Conservation (phyloP, 768 basidiomycete genomes). For the Collybia sordida region DNA sequence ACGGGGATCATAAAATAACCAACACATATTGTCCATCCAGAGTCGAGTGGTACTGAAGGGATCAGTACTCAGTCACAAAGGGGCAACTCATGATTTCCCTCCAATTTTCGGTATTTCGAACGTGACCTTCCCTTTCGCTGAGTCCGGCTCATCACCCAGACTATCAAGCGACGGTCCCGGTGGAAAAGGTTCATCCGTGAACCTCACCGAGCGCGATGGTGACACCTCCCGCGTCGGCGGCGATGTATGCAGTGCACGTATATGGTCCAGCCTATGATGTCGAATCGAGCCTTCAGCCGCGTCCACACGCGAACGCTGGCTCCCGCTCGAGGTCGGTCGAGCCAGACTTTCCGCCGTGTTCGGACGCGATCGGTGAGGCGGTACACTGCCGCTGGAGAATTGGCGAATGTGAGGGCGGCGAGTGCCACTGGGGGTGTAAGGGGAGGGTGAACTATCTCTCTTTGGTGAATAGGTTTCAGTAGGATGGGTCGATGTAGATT, state of each 20-base stretch:
- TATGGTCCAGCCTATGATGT: slow-evolving; percentile 31
- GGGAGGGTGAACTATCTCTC: not conserved
- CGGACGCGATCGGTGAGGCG: slow-evolving; percentile 8
- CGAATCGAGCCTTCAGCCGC: slow-evolving; percentile 25
- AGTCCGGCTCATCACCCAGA: not conserved
- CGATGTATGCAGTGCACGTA: slow-evolving; percentile 24
- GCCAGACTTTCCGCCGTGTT: slow-evolving; percentile 9
- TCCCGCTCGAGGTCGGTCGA: not conserved
- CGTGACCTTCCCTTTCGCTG: not conserved
- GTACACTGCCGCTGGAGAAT: not conserved
- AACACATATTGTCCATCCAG: too few relatives aligned
- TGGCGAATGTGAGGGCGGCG: not conserved
- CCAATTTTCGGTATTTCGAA: slow-evolving; percentile 6
- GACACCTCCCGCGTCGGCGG: slow-evolving; percentile 40
- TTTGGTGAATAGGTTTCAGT: slow-evolving; percentile 2
- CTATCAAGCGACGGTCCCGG: not conserved
- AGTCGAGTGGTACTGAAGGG: not conserved
- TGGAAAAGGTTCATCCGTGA: slow-evolving; percentile 25
- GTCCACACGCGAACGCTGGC: slow-evolving; percentile 16
- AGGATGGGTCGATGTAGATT: not conserved
- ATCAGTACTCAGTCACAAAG: too few relatives aligned
- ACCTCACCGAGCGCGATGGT: slow-evolving; percentile 44
- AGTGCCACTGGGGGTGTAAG: slow-evolving; percentile 1
- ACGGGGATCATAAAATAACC: too few relatives aligned
- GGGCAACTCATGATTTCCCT: not conserved